Evolutionary conservation across 805 yeast species (phyloP).

Genomic region (Kuraishia hungarica): DNA sequence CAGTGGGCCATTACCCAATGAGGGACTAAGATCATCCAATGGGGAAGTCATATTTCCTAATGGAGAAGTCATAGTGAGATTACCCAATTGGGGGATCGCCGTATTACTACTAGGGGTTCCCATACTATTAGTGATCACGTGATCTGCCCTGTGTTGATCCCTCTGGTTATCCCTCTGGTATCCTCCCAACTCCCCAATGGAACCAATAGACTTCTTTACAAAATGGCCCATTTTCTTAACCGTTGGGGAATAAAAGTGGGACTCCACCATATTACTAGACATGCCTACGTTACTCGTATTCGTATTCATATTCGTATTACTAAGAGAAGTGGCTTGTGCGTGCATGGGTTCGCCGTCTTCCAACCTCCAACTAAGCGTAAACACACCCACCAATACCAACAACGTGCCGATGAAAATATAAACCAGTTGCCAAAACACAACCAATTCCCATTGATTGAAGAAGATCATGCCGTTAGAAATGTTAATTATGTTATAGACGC

Average conservation of each 20-base stretch:
- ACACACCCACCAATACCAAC: slow-evolving; percentile 60
- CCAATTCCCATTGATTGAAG: slow-evolving; percentile 38
- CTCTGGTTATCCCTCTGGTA: not conserved
- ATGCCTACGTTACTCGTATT: not conserved
- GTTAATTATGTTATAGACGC: slow-evolving; percentile 68
- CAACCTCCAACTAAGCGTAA: slow-evolving; percentile 49
- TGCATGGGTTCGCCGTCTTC: slow-evolving; percentile 11
- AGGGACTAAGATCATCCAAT: too few relatives aligned
- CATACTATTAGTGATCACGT: not conserved
- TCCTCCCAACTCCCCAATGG: not conserved
- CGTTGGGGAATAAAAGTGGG: not conserved
- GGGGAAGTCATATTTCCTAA: too few relatives aligned
- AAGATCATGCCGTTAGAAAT: slow-evolving; percentile 58
- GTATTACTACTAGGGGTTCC: too few relatives aligned
- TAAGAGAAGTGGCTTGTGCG: too few relatives aligned
- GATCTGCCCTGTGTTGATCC: too few relatives aligned
- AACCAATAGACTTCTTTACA: not conserved
- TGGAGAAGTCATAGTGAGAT: too few relatives aligned
- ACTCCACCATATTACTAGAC: not conserved
- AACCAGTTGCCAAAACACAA: slow-evolving; percentile 24
- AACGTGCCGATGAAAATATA: slow-evolving; percentile 36
- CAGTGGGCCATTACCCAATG: too few relatives aligned
- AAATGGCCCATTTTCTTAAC: not conserved
- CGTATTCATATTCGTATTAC: not conserved
- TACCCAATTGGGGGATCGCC: not conserved